A percentile compares a stretch with the other conserved stretches of the same genome.
Conservation (phyloP, 257 asterid genomes). For the Cynanchum wilfordii region DNA sequence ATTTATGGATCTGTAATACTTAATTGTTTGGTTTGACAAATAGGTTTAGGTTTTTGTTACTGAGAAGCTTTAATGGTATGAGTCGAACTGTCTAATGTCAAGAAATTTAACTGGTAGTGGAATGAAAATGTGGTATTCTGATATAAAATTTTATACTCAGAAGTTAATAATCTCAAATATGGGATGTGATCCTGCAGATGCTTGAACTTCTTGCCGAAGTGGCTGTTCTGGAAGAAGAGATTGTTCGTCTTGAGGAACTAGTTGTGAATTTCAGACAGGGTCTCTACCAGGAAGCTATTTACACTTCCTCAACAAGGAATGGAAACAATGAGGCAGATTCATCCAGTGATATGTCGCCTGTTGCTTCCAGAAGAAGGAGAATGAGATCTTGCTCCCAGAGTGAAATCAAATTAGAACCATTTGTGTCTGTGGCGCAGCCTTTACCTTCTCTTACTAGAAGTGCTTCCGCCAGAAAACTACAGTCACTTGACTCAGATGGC, state of each 20-base stretch:
- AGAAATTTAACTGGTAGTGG: background rate
- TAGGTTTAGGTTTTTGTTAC: background rate
- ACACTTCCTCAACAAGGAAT: slow-evolving; percentile 39
- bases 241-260: slow-evolving; percentile 73
- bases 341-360: slow-evolving; percentile 5
- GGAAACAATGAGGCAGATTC: slow-evolving; percentile 20
- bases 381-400: slow-evolving; percentile 57
- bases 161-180: background rate
- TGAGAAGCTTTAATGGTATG: background rate
- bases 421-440: slow-evolving; percentile 11
- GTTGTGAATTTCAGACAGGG: slow-evolving; percentile 64
- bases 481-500: slow-evolving; percentile 21
- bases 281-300: slow-evolving; percentile 57
- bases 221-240: slow-evolving; percentile 94
- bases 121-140: background rate
- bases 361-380: slow-evolving; percentile 37
- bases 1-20: slow-evolving; percentile 4
- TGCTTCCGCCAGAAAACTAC: slow-evolving; percentile 42
- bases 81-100: background rate
- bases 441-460: slow-evolving; percentile 38
- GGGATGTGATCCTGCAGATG: slow-evolving; percentile 36
- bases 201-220: slow-evolving; percentile 94
- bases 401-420: slow-evolving; percentile 40
- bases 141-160: too few species aligned
- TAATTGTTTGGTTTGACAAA: background rate